Base-by-base conservation (phyloP, 257 asterid species). In the Solanum paucissectum region DNA sequence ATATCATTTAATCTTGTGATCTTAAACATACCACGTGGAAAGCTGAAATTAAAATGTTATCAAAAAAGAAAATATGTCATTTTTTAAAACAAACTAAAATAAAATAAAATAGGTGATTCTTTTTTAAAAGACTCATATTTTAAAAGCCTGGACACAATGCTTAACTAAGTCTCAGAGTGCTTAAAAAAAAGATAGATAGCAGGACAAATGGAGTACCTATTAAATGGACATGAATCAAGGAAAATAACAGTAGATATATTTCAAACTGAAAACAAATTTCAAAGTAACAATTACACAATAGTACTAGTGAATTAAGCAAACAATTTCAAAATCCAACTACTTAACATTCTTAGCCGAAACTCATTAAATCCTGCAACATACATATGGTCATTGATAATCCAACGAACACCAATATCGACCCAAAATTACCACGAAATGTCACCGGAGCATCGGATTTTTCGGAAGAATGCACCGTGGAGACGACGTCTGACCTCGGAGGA, bases 401-500 rank as follows among this genome's bases (percentile, higher is more conserved):
- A 44, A 27, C 64, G 38, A 79, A 79, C 38, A 44, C 27, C 9
- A 44, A 79, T 16, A 36, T 36, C 18, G 29, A 32, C 25, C 84
- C 46, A 79, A 79, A 69, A 69, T 25, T 25, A 11, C 89, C 90
- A 52, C 27, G 89, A 88, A 85, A 86, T 88, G 64, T 89, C 86
- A 90, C 84, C 66, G 92, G 32, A 1, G 95, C 89, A 8, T 88
- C 87, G 1, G 93, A 79, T 16, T 71, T 60, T 25, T 86, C 42
- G 4, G 92, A 32, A 5, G 93, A 83, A 66, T 88, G 93, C 34
- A 88, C 87, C 6, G 93, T 90, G 0, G 90, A 83, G 29, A 86
- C 12, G 66, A 74, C 12, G 71, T 93, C 88, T 9, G 98, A 84
- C 55, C 21, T 85, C 1, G 98, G 98, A 86, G 97, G 95, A 82